Evolutionary conservation across 768 basidiomycete genomes (phyloP).

Genomic region (Termitomyces bulborhizus): DNA sequence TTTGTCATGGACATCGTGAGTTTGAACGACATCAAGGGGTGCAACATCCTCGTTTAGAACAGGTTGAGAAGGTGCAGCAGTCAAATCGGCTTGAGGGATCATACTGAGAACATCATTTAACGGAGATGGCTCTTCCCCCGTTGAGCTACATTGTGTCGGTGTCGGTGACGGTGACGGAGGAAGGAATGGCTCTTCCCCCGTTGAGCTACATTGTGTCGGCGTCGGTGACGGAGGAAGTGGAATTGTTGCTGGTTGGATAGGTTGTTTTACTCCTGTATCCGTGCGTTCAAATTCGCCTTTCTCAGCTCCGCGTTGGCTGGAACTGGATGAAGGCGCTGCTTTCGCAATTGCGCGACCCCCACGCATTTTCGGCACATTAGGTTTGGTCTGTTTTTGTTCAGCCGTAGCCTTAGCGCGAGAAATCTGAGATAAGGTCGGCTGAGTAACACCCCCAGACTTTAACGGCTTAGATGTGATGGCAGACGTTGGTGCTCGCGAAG

Average conservation of each 20-base stretch:
- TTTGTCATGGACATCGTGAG: background rate
- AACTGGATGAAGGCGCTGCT: background rate
- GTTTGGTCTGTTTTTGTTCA: constrained; percentile 3
- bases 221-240: constrained; percentile 31
- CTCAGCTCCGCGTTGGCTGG: background rate
- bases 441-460: constrained; percentile 14
- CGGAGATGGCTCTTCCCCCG: background rate
- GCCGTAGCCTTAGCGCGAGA: constrained; percentile 18
- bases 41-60: background rate
- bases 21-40: background rate
- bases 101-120: background rate
- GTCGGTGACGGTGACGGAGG: constrained; percentile 31
- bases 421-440: constrained; percentile 23
- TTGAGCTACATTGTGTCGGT: constrained; percentile 15
- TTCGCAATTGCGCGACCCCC: constrained; percentile 7
- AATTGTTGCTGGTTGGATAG: constrained; percentile 25
- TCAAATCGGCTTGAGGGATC: background rate
- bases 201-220: constrained; percentile 15
- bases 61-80: background rate
- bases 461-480: constrained; percentile 1
- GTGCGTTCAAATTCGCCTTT: constrained; percentile 1
- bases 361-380: constrained; percentile 6
- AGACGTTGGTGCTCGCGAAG: background rate
- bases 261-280: constrained; percentile 8
- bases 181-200: constrained; percentile 10